Conservation (phyloP, 805 yeast genomes). For the Hyphopichia homilentoma region DNA sequence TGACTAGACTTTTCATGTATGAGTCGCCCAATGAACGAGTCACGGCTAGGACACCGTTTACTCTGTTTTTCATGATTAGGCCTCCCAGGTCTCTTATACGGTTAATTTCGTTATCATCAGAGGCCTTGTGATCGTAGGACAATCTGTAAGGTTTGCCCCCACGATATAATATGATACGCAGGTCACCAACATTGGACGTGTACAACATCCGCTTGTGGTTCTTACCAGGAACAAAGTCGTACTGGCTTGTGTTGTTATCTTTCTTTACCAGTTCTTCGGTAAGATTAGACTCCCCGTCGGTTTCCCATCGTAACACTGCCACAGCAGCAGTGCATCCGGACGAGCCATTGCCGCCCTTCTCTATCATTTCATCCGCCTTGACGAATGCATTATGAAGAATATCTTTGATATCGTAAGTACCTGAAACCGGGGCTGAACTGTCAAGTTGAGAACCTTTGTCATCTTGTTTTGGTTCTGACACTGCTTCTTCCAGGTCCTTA, state of each 20-base stretch:
- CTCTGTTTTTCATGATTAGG: slow-evolving; percentile 81
- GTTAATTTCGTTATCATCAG: slow-evolving; percentile 71
- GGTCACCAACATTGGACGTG: slow-evolving; percentile 95
- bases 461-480: slow-evolving; percentile 5
- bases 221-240: slow-evolving; percentile 46
- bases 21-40: slow-evolving; percentile 91
- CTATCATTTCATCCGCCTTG: slow-evolving; percentile 70
- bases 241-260: slow-evolving; percentile 19
- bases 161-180: slow-evolving; percentile 76
- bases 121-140: slow-evolving; percentile 91
- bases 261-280: not conserved
- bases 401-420: slow-evolving; percentile 53
- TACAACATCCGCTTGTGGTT: slow-evolving; percentile 72
- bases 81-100: slow-evolving; percentile 83
- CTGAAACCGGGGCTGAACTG: slow-evolving; percentile 14
- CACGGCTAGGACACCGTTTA: slow-evolving; percentile 93
- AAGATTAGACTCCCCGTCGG: slow-evolving; percentile 12
- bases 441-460: slow-evolving; percentile 4
- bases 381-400: slow-evolving; percentile 66
- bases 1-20: slow-evolving; percentile 85
- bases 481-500: no score
- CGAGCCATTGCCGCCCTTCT: slow-evolving; percentile 57
- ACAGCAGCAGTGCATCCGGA: slow-evolving; percentile 97
- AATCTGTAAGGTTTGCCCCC: slow-evolving; percentile 72
- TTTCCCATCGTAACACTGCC: slow-evolving; percentile 85